A percentile compares a stretch with the other conserved stretches of the same genome.
phyloP scores from a whole-genome alignment of 345 rosid species.

The Syzygium aqueum region DNA sequence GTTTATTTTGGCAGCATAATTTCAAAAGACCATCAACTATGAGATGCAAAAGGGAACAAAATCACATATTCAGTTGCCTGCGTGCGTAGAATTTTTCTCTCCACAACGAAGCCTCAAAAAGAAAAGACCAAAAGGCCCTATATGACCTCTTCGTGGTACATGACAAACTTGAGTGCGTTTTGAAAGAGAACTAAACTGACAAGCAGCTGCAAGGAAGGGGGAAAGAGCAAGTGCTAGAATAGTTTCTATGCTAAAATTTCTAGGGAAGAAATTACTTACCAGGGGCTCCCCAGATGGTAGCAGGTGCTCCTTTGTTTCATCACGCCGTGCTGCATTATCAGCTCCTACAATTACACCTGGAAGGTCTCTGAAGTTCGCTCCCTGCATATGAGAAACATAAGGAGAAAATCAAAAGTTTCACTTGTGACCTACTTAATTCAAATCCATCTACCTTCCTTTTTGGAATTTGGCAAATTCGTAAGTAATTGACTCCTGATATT shows the following conservation, averaged over 20 bases:
- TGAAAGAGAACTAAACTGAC: not conserved
- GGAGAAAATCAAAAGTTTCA: not conserved
- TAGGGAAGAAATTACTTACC: constrained; percentile 31
- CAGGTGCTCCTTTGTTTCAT: constrained; percentile 34
- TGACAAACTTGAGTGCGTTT: not conserved
- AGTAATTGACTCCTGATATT: constrained; percentile 47
- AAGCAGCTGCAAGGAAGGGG: not conserved
- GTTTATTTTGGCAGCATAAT: not conserved
- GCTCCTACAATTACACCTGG: constrained; percentile 67
- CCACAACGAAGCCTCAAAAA: not conserved
- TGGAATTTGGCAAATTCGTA: constrained; percentile 75
- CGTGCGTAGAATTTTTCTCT: not conserved
- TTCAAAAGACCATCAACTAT: not conserved
- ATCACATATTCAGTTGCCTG: not conserved
- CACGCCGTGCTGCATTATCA: constrained; percentile 60
- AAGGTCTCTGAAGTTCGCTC: constrained; percentile 89
- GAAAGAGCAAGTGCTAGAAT: not conserved
- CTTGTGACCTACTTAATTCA: not conserved
- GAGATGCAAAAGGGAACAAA: not conserved
- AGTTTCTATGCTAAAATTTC: not conserved
- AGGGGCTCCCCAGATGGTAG: constrained; percentile 82
- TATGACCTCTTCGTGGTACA: not conserved
- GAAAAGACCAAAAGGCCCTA: not conserved
- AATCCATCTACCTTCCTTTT: constrained; percentile 58
- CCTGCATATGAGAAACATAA: constrained; percentile 35